These are phyloP conservation scores for Amaranthus palmeri DNA, from an alignment of 148 eudicot genomes.

Conservation along the genomic window DNA sequence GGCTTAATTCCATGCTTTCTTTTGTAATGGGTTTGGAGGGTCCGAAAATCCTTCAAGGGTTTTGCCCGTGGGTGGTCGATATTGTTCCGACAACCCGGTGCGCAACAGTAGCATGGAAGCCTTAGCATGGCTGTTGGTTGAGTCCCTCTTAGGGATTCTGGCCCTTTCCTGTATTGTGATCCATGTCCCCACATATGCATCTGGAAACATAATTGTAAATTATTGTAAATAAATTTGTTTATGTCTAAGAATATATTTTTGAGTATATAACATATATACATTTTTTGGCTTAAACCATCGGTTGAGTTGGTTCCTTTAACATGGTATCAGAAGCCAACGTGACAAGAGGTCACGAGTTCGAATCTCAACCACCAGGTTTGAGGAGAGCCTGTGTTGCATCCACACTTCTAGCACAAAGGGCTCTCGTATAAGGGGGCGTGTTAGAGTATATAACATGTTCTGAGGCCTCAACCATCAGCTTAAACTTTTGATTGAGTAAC, in stretches of 20 bases:
- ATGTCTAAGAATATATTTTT: not conserved
- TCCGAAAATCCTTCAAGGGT: constrained; percentile 73
- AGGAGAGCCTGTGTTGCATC: too few relatives aligned
- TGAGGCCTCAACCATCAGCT: too few relatives aligned
- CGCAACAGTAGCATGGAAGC: constrained; percentile 76
- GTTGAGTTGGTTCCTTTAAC: too few relatives aligned
- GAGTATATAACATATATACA: too few relatives aligned
- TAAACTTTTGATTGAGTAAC: too few relatives aligned
- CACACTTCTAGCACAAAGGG: too few relatives aligned
- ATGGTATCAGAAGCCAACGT: too few relatives aligned
- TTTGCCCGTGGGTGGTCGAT: constrained; percentile 74
- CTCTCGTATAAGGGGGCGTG: too few relatives aligned
- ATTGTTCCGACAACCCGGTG: constrained; percentile 77
- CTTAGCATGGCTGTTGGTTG: constrained; percentile 85
- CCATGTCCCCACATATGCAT: constrained; percentile 98
- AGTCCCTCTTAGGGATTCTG: constrained; percentile 67
- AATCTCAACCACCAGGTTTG: too few relatives aligned
- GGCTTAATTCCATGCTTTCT: constrained; percentile 80
- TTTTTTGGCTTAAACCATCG: too few relatives aligned
- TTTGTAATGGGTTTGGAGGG: constrained; percentile 81
- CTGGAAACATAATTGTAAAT: constrained; percentile 18
- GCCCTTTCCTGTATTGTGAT: constrained; percentile 75
- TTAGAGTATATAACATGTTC: too few relatives aligned
- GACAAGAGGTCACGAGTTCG: too few relatives aligned
- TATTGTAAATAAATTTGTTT: not conserved